A percentile compares a stretch with the other conserved stretches of the same genome.
Conservation (phyloP, 208 protist genomes). For the Trypanosomatidae sp. region DNA sequence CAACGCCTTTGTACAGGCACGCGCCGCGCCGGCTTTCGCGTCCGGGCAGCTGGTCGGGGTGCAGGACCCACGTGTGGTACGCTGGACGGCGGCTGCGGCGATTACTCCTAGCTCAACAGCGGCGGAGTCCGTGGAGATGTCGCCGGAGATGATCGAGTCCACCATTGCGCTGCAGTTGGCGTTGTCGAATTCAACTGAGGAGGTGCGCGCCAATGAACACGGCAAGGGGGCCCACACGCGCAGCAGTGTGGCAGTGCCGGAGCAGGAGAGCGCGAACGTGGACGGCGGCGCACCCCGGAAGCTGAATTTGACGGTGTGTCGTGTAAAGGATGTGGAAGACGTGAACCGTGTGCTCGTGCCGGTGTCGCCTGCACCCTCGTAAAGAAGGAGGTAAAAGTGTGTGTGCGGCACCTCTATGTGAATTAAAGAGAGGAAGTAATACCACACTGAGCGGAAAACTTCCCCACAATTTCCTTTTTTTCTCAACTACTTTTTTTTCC, state of each 20-base stretch:
- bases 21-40: constrained; percentile 58
- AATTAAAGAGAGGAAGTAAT: too few relatives aligned
- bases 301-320: too few relatives aligned
- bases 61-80: constrained; percentile 14
- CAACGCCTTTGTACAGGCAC: constrained; percentile 40
- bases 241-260: neutral
- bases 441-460: too few relatives aligned
- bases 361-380: too few relatives aligned
- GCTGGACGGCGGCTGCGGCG: constrained; percentile 10
- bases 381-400: too few relatives aligned
- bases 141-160: constrained; percentile 17
- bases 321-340: too few relatives aligned
- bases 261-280: neutral
- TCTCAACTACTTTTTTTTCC: too few relatives aligned
- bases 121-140: neutral
- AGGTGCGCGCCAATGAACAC: constrained; percentile 2
- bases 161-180: constrained; percentile 17
- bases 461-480: too few relatives aligned
- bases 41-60: constrained; percentile 40
- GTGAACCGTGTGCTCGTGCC: too few relatives aligned
- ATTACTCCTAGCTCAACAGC: neutral
- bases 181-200: constrained; percentile 17
- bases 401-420: too few relatives aligned
- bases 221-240: neutral
- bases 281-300: too few relatives aligned